Base-by-base conservation (phyloP, 2,329 filamentous ascomycete species). In the Exophiala xenobiotica region DNA sequence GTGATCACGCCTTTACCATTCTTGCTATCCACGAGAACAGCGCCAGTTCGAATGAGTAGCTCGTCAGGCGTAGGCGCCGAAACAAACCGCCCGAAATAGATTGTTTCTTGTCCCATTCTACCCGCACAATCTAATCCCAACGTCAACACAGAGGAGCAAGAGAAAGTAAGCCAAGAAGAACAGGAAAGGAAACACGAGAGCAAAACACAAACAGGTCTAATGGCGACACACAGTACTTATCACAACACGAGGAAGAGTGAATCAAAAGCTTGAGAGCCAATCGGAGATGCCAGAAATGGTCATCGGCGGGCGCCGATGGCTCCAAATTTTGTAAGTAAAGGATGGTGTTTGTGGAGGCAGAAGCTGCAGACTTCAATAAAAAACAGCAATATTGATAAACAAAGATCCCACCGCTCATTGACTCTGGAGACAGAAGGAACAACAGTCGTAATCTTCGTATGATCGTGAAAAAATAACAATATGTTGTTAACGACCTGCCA, bases 1-100 rank as follows among this genome's bases (percentile, higher is more conserved):
- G 56, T 49, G 6, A 62, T 62, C 3, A 54, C 42, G 6, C 60
- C 60, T 23, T 37, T 44, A 6, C 59, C 59, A 39, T 62, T 47
- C 3, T 37, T 53, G 9, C 53, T 43, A 19, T 49, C 43, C 31
- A 62, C 60, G 14, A 62, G 59, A 19, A 61, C 53, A 23, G 60
- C 59, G 18, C 60, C 60, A 8, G 53, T 54, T 29, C 49, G 57
- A 19, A 61, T 61, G 29, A 54, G 41, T 9, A 60, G 49, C 18
- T 53, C 47, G 18, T 58, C 51, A 8, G 57, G 54, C 27, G 31
- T 45, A 7, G 60, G 60, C n/a, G 60, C 50, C 14, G 57, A 61
- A 19, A 62, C 57, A 41, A 62, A 62, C 12, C 59, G 57, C 3
- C 60, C 60, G 37, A 56, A 57, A 35, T 58, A 62, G n/a, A 62